Evolutionary conservation across 805 yeast genomes (phyloP), one percentile per base, ranked within the genome.

Genomic region (Candida dendrica): DNA sequence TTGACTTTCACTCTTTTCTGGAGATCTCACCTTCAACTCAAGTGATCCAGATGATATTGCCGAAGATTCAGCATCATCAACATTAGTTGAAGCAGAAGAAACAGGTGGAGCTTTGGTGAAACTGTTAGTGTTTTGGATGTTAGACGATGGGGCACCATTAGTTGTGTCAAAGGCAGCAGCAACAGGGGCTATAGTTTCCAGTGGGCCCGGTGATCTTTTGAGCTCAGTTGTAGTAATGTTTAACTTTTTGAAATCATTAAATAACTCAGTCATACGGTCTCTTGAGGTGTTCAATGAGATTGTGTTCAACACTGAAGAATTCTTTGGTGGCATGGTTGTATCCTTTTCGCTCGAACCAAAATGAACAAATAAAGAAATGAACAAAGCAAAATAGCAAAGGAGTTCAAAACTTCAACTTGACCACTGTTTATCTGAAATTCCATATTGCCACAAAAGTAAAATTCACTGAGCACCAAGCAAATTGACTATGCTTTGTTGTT

Each of bases 231-330:
- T 31, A 5, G 16, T 13, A n/a, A 34, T 31, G 17, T 31, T 31
- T 16, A 31, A 9, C 38, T 43, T 47, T 41, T 55, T 55, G 44
- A 56, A 56, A 36, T 56, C 57, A n/a, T 42, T 50, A 43, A 56
- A 52, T 11, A 56, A 48, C 11, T 55, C 56, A 32, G 40, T 32
- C 53, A 56, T 52, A 6, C 57, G 53, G 13, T 51, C 53, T 40
- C 55, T 48, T 13, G 59, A 53, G 10, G 53, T 38, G 34, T 53
- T 53, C 39, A 53, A 46, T 2, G 57, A 50, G 30, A 54, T 52
- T 27, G 53, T 20, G 31, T 41, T 48, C 39, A 54, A 48, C 16
- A 52, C 38, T 15, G 53, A 18, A 7, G 34, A 31, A 31, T 16
- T 31, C 13, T 31, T 24, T 24, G 27, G 10, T 8, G 27, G 7